Conservation (phyloP, 2,329 filamentous ascomycete species). For the Elsinoe perseae region DNA sequence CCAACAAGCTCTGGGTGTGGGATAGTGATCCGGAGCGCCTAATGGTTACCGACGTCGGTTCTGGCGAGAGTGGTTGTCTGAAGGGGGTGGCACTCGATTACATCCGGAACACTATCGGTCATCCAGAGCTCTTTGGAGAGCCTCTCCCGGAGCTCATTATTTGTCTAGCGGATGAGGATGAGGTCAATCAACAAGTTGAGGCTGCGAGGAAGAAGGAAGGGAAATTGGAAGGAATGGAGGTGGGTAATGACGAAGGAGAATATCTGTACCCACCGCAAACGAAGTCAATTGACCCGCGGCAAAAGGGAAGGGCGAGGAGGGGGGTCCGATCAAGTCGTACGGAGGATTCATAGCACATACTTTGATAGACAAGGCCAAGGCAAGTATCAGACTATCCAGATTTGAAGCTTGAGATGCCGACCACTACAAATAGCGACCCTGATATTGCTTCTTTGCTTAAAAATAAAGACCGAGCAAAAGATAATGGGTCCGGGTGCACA, state of each 20-base stretch:
- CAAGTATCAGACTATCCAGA: too few relatives aligned
- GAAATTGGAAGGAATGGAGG: background rate
- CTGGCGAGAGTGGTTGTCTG: background rate
- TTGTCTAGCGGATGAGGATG: background rate
- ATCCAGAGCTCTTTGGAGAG: background rate
- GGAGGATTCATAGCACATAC: background rate
- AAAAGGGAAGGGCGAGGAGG: background rate
- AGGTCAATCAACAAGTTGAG: background rate
- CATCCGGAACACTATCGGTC: background rate
- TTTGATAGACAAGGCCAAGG: too few relatives aligned
- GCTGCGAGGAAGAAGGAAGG: background rate
- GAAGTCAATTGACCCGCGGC: background rate
- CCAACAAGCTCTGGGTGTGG: slow-evolving; percentile 6
- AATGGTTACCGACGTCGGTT: background rate
- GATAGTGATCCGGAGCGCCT: slow-evolving; percentile 7
- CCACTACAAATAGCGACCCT: too few relatives aligned
- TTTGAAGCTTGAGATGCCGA: too few relatives aligned
- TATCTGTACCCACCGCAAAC: background rate
- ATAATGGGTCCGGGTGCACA: too few relatives aligned
- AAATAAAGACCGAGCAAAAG: too few relatives aligned
- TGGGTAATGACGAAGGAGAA: slow-evolving; percentile 2
- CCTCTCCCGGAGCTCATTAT: background rate
- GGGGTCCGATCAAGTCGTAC: background rate
- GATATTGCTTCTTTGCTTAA: too few relatives aligned
- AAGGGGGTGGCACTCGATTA: background rate